These are phyloP conservation scores for Salicornia ramosissima DNA, from an alignment of 148 eudicot genomes.

Conservation along the genomic window DNA sequence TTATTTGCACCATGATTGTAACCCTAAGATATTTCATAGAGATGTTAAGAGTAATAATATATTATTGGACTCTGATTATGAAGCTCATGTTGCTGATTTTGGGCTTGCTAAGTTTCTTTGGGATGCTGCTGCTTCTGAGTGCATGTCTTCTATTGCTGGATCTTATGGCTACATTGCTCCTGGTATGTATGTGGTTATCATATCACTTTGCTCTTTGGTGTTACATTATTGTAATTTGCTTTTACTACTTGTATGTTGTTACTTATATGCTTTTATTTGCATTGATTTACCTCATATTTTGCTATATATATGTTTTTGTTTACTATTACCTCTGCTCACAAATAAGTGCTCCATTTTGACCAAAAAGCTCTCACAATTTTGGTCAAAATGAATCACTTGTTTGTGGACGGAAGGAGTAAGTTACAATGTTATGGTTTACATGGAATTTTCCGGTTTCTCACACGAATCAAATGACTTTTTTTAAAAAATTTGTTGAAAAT, in stretches of 20 bases:
- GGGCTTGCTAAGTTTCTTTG: conserved; percentile 83
- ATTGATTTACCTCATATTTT: background rate
- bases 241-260: background rate
- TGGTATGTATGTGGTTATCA: no score
- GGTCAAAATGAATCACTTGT: no score
- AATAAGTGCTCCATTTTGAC: no score
- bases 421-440: no score
- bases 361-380: no score
- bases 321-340: no score
- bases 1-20: conserved; percentile 88
- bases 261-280: background rate
- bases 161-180: conserved; percentile 97
- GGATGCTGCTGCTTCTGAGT: conserved; percentile 58
- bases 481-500: no score
- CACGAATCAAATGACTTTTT: no score
- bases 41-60: conserved; percentile 92
- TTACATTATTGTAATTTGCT: background rate
- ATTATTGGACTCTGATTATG: conserved; percentile 66
- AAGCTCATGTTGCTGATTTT: conserved; percentile 97
- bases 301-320: background rate
- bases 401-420: no score
- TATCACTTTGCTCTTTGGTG: background rate
- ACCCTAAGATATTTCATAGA: conserved; percentile 68
- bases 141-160: conserved; percentile 89
- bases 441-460: no score